Percentiles rank a stretch among this genome's conserved stretches.
phyloP scores from a whole-genome alignment of 805 yeast genomes.

The Lipomyces chichibuensis region DNA sequence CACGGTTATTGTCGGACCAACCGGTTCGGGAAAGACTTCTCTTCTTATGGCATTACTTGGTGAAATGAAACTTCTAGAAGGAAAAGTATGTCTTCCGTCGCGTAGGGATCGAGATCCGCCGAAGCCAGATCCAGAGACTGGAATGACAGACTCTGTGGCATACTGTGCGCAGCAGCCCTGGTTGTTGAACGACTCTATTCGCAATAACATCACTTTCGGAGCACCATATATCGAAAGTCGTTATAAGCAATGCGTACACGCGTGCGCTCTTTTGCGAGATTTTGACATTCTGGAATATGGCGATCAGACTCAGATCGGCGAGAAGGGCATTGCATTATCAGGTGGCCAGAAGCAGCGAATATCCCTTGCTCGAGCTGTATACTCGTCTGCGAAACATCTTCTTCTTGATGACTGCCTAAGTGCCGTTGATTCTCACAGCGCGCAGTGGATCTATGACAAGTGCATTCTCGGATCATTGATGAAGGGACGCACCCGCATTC shows the following conservation, averaged over 20 bases:
- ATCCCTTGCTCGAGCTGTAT: conserved; percentile 90
- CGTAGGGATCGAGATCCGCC: conserved; percentile 64
- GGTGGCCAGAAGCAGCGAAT: conserved; percentile 99
- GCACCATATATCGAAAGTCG: conserved; percentile 71
- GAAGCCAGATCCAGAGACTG: conserved; percentile 69
- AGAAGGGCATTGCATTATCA: conserved; percentile 92
- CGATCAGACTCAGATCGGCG: conserved; percentile 94
- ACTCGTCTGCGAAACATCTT: conserved; percentile 79
- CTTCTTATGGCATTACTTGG: conserved; percentile 80
- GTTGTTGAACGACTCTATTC: conserved; percentile 88
- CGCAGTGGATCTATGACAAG: conserved; percentile 87
- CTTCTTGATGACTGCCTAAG: conserved; percentile 91
- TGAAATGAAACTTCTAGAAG: conserved; percentile 65
- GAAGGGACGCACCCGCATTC: conserved; percentile 81
- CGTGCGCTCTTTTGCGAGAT: conserved; percentile 88
- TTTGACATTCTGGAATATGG: conserved; percentile 85
- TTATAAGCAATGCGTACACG: conserved; percentile 76
- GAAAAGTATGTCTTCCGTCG: conserved; percentile 80
- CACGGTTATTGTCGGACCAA: conserved; percentile 80
- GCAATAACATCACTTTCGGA: conserved; percentile 79
- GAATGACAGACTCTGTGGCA: conserved; percentile 87
- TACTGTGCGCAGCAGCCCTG: conserved; percentile 94
- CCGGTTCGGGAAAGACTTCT: conserved; percentile 89
- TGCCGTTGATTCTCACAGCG: conserved; percentile 97
- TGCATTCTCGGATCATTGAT: conserved; percentile 88